Base-by-base conservation (phyloP, 164 flowering plant genomes). In the Platanus orientalis region DNA sequence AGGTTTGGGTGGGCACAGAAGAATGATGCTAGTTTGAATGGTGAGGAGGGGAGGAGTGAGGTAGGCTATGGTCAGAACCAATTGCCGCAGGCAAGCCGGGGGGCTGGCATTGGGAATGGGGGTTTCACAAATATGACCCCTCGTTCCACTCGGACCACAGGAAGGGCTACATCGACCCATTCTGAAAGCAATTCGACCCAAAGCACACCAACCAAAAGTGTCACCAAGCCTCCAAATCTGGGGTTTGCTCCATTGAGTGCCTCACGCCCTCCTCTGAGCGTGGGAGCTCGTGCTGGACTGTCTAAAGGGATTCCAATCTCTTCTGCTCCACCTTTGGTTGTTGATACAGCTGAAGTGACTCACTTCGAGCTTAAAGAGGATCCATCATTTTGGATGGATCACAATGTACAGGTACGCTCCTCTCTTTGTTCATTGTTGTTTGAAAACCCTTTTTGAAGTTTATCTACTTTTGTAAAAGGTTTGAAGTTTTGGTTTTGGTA, bases 331-430 rank as follows among this genome's bases (percentile, higher is more conserved):
- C 6, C 78, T 40, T 65, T 80, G 20, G 73, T 78, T 73, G 88
- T 88, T 54, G 85, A 86, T 75, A 76, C 89, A 0, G 87, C 84
- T 53, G 97, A 92, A 69, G 97, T 95, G 57, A 96, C 99, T 70
- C 87, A 89, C 74, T 92, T 88, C 57, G 96, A 92, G 60, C 90
- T 92, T 44, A 88, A 80, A 68, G 99, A 92, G 69, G 92, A 90
- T 75, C 85, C 94, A 34, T 90, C 99, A 1, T 95, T 92, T 56
- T 95, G 99, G 99, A 84, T 87, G 89, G 96, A 95, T 68, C 97
- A 90, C 73, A 95, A 90, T 82, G 99, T 95, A 66, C 99, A 95
- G 86, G 99, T 85, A 70, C 61, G 76, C 36, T 56, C 25, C 4
- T 28, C 58, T 57, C 4, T 36, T 7, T 36, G 12, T 36, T 36